A percentile compares a stretch with the other conserved stretches of the same genome.
Evolutionary conservation across 441 rosid genomes (phyloP).

Genomic region (Brassica hybrid): DNA sequence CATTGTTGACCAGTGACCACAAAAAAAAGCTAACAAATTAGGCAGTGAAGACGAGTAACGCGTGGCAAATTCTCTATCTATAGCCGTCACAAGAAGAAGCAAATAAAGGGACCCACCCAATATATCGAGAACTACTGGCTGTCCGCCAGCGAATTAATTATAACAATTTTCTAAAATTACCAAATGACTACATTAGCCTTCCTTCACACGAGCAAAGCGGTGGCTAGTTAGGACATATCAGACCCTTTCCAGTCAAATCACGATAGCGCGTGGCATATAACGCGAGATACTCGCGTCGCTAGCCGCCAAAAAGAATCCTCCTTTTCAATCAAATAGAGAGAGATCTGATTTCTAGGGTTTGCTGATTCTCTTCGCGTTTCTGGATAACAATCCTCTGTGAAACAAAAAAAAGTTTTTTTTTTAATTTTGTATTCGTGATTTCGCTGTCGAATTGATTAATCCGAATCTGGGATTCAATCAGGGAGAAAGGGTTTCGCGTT

Average conservation of each 20-base stretch:
- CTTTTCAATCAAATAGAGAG: constrained; percentile 25
- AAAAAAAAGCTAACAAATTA: neutral
- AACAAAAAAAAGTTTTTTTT: neutral
- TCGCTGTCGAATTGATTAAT: neutral
- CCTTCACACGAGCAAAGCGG: neutral
- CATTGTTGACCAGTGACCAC: constrained; percentile 22
- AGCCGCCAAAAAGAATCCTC: constrained; percentile 47
- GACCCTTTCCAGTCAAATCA: neutral
- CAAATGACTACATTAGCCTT: constrained; percentile 18
- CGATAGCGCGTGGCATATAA: constrained; percentile 35
- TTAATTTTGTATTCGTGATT: neutral
- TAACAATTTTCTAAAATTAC: neutral
- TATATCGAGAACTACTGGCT: constrained; percentile 34
- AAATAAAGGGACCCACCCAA: constrained; percentile 23
- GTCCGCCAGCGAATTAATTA: constrained; percentile 39
- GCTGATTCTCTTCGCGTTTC: neutral
- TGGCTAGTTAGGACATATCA: constrained; percentile 18
- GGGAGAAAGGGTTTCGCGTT: constrained; percentile 7
- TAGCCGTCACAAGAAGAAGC: constrained; percentile 37
- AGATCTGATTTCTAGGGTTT: constrained; percentile 44
- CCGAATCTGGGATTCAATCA: neutral
- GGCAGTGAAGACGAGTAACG: constrained; percentile 16
- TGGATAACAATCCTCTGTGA: neutral
- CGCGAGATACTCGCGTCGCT: constrained; percentile 37
- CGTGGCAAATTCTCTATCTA: constrained; percentile 38